A percentile compares a stretch with the other conserved stretches of the same genome.
Conservation (phyloP, 345 rosid species). For the Dimocarpus longan region DNA sequence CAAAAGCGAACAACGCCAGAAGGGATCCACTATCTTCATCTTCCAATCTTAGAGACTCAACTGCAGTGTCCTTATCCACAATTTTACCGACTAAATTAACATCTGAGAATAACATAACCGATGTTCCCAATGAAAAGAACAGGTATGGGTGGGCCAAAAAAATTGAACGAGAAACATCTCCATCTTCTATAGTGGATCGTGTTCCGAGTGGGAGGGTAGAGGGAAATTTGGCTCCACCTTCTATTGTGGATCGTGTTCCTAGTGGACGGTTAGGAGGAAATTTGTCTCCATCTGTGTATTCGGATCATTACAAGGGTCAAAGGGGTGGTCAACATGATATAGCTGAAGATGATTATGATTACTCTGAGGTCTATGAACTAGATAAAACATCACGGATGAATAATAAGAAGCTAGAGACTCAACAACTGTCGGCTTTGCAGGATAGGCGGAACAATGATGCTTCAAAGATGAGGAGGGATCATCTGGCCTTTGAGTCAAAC, state of each 20-base stretch:
- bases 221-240: constrained; percentile 33
- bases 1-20: constrained; percentile 52
- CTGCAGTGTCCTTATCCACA: constrained; percentile 36
- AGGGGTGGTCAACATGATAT: constrained; percentile 27
- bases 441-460: constrained; percentile 27
- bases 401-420: constrained; percentile 26
- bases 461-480: constrained; percentile 26
- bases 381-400: constrained; percentile 29
- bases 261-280: constrained; percentile 43
- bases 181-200: constrained; percentile 28
- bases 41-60: constrained; percentile 52
- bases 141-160: constrained; percentile 47
- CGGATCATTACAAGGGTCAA: constrained; percentile 30
- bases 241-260: constrained; percentile 30
- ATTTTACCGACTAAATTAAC: constrained; percentile 30
- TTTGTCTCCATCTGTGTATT: constrained; percentile 27
- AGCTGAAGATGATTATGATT: constrained; percentile 31
- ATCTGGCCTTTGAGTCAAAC: constrained; percentile 19
- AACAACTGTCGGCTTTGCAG: constrained; percentile 29
- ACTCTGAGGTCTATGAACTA: constrained; percentile 28
- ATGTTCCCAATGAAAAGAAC: constrained; percentile 41
- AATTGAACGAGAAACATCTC: constrained; percentile 43
- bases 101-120: constrained; percentile 34
- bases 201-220: constrained; percentile 45
- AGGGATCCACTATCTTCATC: constrained; percentile 44